Conservation (phyloP, 1,139 yeast genomes). For the Pichia norvegensis region DNA sequence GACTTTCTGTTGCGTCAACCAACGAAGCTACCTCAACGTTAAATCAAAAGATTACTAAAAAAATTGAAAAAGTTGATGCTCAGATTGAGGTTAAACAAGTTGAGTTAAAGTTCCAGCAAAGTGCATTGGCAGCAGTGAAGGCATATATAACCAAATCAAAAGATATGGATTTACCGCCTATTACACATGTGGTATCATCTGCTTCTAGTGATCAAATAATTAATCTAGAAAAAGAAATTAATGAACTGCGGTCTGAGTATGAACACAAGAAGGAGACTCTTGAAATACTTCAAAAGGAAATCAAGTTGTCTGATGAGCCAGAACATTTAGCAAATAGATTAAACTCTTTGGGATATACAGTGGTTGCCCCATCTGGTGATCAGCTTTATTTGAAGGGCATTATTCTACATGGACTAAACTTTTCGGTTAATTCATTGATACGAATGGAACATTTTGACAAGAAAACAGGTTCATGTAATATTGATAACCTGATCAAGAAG, state of each 20-base stretch:
- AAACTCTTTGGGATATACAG: constrained; percentile 14
- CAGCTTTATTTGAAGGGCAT: constrained; percentile 1
- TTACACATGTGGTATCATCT: not conserved
- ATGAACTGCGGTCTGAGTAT: constrained; percentile 7
- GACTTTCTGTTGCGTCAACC: constrained; percentile 12
- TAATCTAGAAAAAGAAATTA: constrained; percentile 11
- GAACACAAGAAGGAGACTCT: constrained; percentile 7
- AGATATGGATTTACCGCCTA: constrained; percentile 11
- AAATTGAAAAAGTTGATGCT: constrained; percentile 7
- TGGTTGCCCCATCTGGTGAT: constrained; percentile 8
- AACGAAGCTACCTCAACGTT: constrained; percentile 2
- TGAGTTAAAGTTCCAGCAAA: constrained; percentile 13
- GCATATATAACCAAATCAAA: constrained; percentile 14
- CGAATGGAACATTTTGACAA: constrained; percentile 18
- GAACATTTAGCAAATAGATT: constrained; percentile 11
- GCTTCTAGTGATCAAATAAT: not conserved
- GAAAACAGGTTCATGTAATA: constrained; percentile 1
- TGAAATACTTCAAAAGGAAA: constrained; percentile 1
- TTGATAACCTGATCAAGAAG: constrained; percentile 3
- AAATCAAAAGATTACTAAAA: constrained; percentile 2
- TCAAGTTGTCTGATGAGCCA: constrained; percentile 4
- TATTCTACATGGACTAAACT: not conserved
- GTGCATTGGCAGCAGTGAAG: constrained; percentile 14
- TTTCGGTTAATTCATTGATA: constrained; percentile 5
- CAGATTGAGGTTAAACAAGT: constrained; percentile 12